A percentile compares a stretch with the other conserved stretches of the same genome.
These are phyloP conservation scores for Periglandula ipomoeae DNA, from an alignment of 2,329 filamentous ascomycete species.

Conservation along the genomic window DNA sequence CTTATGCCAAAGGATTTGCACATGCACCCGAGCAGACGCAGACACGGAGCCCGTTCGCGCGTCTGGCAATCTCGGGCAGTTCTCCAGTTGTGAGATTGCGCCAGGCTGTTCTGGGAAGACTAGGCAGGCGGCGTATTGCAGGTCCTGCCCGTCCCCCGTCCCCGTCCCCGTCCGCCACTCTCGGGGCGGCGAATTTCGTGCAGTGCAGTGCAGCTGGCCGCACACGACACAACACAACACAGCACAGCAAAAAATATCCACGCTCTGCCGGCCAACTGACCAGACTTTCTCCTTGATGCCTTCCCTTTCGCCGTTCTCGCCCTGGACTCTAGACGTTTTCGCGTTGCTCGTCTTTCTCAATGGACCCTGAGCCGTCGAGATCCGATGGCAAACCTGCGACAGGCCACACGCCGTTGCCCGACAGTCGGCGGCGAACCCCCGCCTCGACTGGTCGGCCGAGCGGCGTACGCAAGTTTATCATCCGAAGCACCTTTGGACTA, in stretches of 20 bases:
- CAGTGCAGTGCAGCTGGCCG: neutral
- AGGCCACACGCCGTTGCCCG: neutral
- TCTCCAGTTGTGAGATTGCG: too few species aligned
- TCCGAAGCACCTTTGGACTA: conserved; percentile 30
- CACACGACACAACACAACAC: neutral
- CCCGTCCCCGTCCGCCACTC: too few species aligned
- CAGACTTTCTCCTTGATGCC: neutral
- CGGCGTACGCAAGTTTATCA: conserved; percentile 25
- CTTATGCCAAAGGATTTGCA: too few species aligned
- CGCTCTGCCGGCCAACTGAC: too few species aligned
- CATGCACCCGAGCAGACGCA: too few species aligned
- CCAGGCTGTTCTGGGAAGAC: too few species aligned
- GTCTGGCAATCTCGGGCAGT: too few species aligned
- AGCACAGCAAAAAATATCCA: too few species aligned
- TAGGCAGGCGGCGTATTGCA: too few species aligned
- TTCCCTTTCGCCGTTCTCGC: neutral
- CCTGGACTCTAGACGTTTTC: neutral
- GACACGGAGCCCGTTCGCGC: too few species aligned
- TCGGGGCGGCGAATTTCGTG: neutral
- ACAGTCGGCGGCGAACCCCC: neutral
- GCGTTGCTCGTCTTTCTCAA: too few species aligned
- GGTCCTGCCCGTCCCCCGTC: too few species aligned
- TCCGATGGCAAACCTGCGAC: neutral
- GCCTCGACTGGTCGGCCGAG: neutral
- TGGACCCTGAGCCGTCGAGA: neutral